These are phyloP conservation scores for Penicillium tannophilum DNA, from an alignment of 495 filamentous ascomycete species.

Conservation along the genomic window DNA sequence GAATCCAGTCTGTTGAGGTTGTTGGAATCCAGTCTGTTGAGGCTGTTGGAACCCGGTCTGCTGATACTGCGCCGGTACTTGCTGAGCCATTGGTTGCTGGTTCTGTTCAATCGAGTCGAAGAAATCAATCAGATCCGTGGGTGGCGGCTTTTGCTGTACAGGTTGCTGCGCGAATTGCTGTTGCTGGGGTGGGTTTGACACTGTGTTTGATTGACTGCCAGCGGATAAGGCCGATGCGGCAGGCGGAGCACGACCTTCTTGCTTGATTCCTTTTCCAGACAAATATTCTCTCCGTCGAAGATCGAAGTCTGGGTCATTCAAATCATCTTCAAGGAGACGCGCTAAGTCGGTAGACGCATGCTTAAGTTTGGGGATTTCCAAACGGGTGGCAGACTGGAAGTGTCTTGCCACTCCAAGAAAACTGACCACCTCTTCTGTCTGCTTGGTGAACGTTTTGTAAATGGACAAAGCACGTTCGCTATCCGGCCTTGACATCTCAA, in stretches of 20 bases:
- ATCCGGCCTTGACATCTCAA: constrained; percentile 95
- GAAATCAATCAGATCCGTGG: constrained; percentile 92
- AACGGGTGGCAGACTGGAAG: constrained; percentile 85
- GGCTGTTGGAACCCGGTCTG: constrained; percentile 52
- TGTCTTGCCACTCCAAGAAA: constrained; percentile 85
- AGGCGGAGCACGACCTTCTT: constrained; percentile 25
- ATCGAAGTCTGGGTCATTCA: constrained; percentile 96
- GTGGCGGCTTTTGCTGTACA: constrained; percentile 54
- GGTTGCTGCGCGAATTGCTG: constrained; percentile 1
- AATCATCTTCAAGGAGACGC: constrained; percentile 88
- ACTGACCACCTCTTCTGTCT: constrained; percentile 89
- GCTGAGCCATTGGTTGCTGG: constrained; percentile 65
- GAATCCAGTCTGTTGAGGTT: constrained; percentile 48
- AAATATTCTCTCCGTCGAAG: constrained; percentile 90
- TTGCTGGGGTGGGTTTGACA: constrained; percentile 18
- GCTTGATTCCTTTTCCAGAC: constrained; percentile 71
- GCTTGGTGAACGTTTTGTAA: constrained; percentile 89
- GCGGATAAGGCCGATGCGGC: constrained; percentile 16
- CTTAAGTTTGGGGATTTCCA: constrained; percentile 96
- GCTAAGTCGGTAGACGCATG: constrained; percentile 92
- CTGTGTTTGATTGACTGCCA: constrained; percentile 31
- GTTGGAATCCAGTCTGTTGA: constrained; percentile 36
- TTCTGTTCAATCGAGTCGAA: constrained; percentile 97
- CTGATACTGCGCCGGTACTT: constrained; percentile 48
- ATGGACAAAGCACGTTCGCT: constrained; percentile 90